phyloP scores from a whole-genome alignment of 108 stramenopile genomes.

The Cylindrotheca fusiformis region DNA sequence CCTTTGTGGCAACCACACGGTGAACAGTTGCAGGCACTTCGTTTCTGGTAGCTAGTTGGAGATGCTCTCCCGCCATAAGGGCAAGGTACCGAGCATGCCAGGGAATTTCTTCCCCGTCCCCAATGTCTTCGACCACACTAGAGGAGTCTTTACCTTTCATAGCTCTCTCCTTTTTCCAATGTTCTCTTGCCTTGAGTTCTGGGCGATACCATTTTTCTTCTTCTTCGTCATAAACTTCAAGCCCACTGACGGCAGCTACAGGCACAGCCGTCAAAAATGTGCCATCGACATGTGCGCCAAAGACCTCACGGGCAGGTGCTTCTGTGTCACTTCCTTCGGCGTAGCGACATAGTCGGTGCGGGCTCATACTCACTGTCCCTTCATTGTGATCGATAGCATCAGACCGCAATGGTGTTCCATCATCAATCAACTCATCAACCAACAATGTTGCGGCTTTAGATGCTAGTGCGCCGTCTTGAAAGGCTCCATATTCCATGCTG shows the following conservation, averaged over 20 bases:
- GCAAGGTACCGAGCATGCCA: conserved; percentile 79
- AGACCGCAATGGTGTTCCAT: conserved; percentile 45
- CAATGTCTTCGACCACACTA: conserved; percentile 8
- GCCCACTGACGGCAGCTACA: conserved; percentile 67
- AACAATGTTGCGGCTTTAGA: conserved; percentile 52
- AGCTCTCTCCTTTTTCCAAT: conserved; percentile 39
- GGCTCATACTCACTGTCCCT: conserved; percentile 72
- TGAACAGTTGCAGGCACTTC: conserved; percentile 79
- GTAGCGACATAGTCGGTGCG: conserved; percentile 75
- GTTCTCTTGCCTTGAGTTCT: conserved; percentile 56
- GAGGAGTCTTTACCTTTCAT: conserved; percentile 19
- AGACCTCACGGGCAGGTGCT: conserved; percentile 44
- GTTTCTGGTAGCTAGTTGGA: conserved; percentile 70
- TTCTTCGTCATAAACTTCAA: conserved; percentile 83
- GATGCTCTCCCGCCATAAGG: conserved; percentile 76
- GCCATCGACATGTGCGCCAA: conserved; percentile 80
- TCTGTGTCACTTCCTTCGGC: conserved; percentile 18
- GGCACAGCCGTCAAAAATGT: conserved; percentile 76
- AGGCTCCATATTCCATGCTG: conserved; percentile 50
- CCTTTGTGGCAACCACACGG: conserved; percentile 59
- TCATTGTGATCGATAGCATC: conserved; percentile 37
- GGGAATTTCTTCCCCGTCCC: conserved; percentile 40
- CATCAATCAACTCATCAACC: conserved; percentile 72
- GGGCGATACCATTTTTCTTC: conserved; percentile 78
- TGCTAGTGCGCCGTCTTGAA: conserved; percentile 42